Evolutionary conservation across 169 alveolate species (phyloP).

Genomic region (Cyclospora cayetanensis): DNA sequence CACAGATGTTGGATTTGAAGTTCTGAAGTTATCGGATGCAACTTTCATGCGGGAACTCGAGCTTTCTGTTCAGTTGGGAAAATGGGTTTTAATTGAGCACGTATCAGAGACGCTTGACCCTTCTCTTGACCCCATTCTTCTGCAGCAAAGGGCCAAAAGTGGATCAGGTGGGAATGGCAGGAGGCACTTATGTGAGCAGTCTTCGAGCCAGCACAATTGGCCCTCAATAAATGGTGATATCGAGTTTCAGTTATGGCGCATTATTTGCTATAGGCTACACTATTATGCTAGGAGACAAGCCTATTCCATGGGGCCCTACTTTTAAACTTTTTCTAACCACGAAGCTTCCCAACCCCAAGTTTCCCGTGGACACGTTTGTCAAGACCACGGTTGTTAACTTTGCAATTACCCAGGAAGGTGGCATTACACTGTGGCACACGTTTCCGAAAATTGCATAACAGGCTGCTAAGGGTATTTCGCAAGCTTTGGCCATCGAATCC

Average conservation of each 20-base stretch:
- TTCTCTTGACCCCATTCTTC: constrained; percentile 68
- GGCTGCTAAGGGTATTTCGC: not conserved
- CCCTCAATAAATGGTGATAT: not conserved
- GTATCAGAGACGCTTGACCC: constrained; percentile 90
- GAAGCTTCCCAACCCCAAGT: constrained; percentile 95
- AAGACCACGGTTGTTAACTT: constrained; percentile 95
- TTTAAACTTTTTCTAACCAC: constrained; percentile 96
- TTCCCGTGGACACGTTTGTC: constrained; percentile 97
- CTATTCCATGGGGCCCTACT: constrained; percentile 92
- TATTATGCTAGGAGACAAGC: constrained; percentile 91
- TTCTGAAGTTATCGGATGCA: constrained; percentile 83
- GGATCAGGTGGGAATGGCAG: constrained; percentile 75
- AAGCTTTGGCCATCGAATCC: not conserved
- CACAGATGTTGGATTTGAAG: constrained; percentile 83
- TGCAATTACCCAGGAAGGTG: constrained; percentile 92
- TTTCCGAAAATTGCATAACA: not conserved
- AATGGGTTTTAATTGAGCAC: constrained; percentile 91
- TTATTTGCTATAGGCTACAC: constrained; percentile 82
- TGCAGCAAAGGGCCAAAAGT: constrained; percentile 79
- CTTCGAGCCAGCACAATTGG: not conserved
- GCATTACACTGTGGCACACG: not conserved
- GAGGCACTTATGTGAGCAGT: not conserved
- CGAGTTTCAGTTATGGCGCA: not conserved
- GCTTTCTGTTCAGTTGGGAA: constrained; percentile 92
- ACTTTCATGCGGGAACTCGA: constrained; percentile 80